These are phyloP conservation scores for Scheffersomyces stambukii DNA, from an alignment of 1,139 yeast species.

Conservation along the genomic window DNA sequence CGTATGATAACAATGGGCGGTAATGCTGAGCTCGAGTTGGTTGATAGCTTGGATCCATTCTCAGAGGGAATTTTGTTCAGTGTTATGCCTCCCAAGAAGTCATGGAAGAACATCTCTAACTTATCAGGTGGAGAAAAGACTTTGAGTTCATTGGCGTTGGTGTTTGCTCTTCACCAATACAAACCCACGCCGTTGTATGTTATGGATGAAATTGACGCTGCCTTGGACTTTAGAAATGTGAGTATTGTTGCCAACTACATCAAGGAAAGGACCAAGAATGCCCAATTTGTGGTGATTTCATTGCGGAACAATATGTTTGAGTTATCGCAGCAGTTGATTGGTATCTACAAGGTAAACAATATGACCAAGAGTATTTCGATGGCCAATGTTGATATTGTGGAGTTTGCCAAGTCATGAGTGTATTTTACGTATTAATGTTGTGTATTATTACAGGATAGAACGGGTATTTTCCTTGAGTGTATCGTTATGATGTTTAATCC, in stretches of 20 bases:
- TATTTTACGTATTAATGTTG: conserved; percentile 6
- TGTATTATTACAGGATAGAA: conserved; percentile 4
- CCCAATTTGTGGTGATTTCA: conserved; percentile 94
- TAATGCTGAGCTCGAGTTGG: conserved; percentile 93
- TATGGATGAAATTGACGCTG: conserved; percentile 99
- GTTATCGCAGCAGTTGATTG: conserved; percentile 87
- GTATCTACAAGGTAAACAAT: conserved; percentile 89
- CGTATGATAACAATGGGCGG: conserved; percentile 99
- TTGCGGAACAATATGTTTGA: conserved; percentile 97
- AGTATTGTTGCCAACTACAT: conserved; percentile 97
- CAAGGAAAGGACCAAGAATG: conserved; percentile 91
- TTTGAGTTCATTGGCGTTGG: conserved; percentile 88
- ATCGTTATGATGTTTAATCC: too few relatives aligned
- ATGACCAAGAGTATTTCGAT: conserved; percentile 83
- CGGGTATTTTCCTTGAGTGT: too few relatives aligned
- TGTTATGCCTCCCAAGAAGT: conserved; percentile 98
- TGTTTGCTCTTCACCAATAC: conserved; percentile 92
- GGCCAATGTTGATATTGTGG: conserved; percentile 51
- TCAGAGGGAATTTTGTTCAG: conserved; percentile 94
- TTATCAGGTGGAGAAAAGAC: conserved; percentile 98
- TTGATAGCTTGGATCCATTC: conserved; percentile 96
- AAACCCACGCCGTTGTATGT: conserved; percentile 97
- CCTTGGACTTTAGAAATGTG: conserved; percentile 93
- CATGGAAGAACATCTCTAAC: conserved; percentile 94
- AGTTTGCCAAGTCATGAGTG: conserved; percentile 12